Evolutionary conservation across 1,284 basidiomycete genomes (phyloP), one percentile per base, ranked within the genome.

Genomic region (Irpex sp.): DNA sequence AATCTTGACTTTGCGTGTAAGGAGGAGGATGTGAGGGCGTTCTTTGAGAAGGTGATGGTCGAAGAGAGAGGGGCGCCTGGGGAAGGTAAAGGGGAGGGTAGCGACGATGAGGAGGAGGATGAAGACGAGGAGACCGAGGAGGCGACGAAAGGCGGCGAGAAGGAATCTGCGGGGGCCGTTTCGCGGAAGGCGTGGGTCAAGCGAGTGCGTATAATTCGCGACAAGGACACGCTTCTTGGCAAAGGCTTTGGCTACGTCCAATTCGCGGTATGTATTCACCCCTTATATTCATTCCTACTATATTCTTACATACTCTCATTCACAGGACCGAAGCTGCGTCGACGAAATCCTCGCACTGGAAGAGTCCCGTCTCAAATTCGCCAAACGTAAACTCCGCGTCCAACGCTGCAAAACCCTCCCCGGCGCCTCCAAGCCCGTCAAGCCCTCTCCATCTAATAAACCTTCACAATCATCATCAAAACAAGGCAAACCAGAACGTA

Each of bases 191-290:
- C 77, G 26, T 98, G 93, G 90, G 95, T 98, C 5, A 86, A 86
- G 5, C 86, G 85, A 33, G 95, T 98, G 7, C 86, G 97, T 37
- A 87, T 98, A 64, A 83, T 99, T 54, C 85, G 95, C 54, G 97
- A 99, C 76, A 87, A 87, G 68, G 94, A 94, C 62, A 97, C 95
- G 0, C 95, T 96, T 69, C 84, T 98, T 39, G 97, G 97, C n/a
- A 98, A 98, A 78, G 97, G 97, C 1, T 97, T 99, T 72, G 96
- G 91, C 8, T 98, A 98, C 74, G 89, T 98, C 7, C 89, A 94
- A 68, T 95, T 98, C 68, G 74, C 80, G 60, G 95, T 94, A 74
- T 13, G n/a, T 55, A 4, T 54, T 49, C 31, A 57, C 60, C 17
- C 46, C 21, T 17, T 19, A 19, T 13, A 35, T 9, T 63, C 58